A percentile compares a stretch with the other conserved stretches of the same genome.
Evolutionary conservation across 2,329 filamentous ascomycete species (phyloP).

Genomic region (Domatiomyces catenatus): DNA sequence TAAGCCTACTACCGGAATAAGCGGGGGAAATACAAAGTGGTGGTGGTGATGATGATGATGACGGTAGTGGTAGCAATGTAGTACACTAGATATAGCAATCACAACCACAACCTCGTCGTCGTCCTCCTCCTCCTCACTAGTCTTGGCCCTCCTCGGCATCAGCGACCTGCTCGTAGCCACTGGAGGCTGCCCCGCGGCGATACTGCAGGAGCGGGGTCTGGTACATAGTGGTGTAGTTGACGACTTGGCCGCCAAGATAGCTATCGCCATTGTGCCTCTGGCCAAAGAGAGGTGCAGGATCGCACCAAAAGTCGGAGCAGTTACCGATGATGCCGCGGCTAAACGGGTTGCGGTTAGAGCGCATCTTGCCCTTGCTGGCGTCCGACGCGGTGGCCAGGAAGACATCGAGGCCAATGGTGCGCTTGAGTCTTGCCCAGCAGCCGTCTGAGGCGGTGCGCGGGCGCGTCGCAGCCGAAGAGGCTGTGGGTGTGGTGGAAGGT

Average conservation of each 20-base stretch:
- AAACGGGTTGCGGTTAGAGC: slow-evolving; percentile 59
- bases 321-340: slow-evolving; percentile 71
- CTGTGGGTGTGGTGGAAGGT: slow-evolving; percentile 4
- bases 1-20: neutral
- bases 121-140: slow-evolving; percentile 8
- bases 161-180: slow-evolving; percentile 41
- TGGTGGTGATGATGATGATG: too few species aligned
- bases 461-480: slow-evolving; percentile 37
- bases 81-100: neutral
- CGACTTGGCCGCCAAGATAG: slow-evolving; percentile 52
- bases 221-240: slow-evolving; percentile 84
- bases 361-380: slow-evolving; percentile 36
- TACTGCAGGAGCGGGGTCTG: neutral
- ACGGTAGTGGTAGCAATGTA: neutral
- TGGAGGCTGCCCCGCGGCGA: slow-evolving; percentile 23
- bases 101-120: neutral
- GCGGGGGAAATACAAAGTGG: neutral
- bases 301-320: slow-evolving; percentile 93
- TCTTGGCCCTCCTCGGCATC: slow-evolving; percentile 31
- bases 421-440: slow-evolving; percentile 64
- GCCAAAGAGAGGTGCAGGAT: slow-evolving; percentile 67
- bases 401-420: slow-evolving; percentile 75
- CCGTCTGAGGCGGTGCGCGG: slow-evolving; percentile 46
- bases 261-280: slow-evolving; percentile 49
- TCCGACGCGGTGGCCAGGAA: slow-evolving; percentile 82